phyloP scores from a whole-genome alignment of 257 asterid species.

The Nicotiana undulata region DNA sequence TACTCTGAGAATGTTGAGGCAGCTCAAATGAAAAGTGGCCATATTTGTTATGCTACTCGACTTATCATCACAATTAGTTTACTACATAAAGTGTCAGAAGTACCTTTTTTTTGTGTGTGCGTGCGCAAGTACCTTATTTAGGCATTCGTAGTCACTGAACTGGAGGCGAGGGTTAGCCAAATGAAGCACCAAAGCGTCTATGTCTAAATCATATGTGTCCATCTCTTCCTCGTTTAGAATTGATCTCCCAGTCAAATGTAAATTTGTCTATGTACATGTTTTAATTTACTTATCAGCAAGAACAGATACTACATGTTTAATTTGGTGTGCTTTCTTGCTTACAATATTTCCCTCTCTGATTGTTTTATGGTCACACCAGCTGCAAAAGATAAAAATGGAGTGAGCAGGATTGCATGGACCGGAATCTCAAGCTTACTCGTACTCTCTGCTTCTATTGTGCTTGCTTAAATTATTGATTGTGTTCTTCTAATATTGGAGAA shows the following conservation, averaged over 20 bases:
- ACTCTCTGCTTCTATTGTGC: constrained; percentile 30
- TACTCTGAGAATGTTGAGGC: neutral
- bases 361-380: constrained; percentile 24
- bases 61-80: neutral
- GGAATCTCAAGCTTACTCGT: constrained; percentile 42
- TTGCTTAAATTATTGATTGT: constrained; percentile 17
- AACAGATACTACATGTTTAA: neutral
- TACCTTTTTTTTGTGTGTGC: neutral
- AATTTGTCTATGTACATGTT: neutral
- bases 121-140: neutral
- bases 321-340: neutral
- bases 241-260: neutral
- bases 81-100: neutral
- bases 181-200: neutral
- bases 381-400: constrained; percentile 24
- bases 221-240: neutral
- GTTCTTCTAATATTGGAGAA: neutral
- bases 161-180: neutral
- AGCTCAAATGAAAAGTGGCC: too few relatives aligned
- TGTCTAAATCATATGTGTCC: neutral
- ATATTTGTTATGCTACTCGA: neutral
- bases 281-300: too few relatives aligned
- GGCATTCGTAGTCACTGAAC: neutral
- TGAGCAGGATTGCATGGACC: constrained; percentile 24
- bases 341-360: neutral